These are phyloP conservation scores for Dactylellina cionopaga DNA, from an alignment of 2,329 filamentous ascomycete genomes.

Conservation along the genomic window DNA sequence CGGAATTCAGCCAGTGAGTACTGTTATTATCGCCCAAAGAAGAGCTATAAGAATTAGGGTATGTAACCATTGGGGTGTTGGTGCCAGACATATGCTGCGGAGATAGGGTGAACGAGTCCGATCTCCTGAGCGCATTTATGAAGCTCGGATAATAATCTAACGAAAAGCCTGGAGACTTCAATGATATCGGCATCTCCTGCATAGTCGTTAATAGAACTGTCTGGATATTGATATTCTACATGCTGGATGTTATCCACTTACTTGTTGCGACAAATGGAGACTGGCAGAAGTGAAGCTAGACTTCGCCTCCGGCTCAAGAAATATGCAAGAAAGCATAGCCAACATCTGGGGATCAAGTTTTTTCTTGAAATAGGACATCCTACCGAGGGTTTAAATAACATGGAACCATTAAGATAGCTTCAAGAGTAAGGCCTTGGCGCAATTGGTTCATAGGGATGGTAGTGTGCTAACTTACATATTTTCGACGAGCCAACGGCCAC, in stretches of 20 bases:
- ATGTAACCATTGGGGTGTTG: conserved; percentile 60
- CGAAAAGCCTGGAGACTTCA: conserved; percentile 74
- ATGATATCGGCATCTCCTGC: conserved; percentile 70
- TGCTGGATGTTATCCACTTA: too few species aligned
- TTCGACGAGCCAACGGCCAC: conserved; percentile 65
- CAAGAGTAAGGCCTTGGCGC: neutral
- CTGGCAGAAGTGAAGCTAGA: conserved; percentile 70
- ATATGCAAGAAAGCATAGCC: conserved; percentile 76
- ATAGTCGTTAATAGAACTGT: too few species aligned
- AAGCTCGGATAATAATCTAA: conserved; percentile 74
- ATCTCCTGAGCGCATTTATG: conserved; percentile 68
- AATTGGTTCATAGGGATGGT: neutral
- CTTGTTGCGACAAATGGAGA: conserved; percentile 65
- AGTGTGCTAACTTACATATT: conserved; percentile 68
- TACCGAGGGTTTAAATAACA: neutral
- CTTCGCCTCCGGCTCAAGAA: conserved; percentile 69
- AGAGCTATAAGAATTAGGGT: conserved; percentile 56
- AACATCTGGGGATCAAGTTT: conserved; percentile 75
- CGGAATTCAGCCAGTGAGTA: conserved; percentile 50
- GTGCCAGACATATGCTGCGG: conserved; percentile 60
- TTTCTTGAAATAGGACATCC: conserved; percentile 70
- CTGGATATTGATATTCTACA: too few species aligned
- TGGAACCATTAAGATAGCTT: neutral
- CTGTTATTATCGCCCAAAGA: conserved; percentile 34
- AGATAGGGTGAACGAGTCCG: conserved; percentile 67